Percentiles rank a stretch among this genome's conserved stretches.
Evolutionary conservation across 345 rosid genomes (phyloP).

Genomic region (Moricandia arvensis): DNA sequence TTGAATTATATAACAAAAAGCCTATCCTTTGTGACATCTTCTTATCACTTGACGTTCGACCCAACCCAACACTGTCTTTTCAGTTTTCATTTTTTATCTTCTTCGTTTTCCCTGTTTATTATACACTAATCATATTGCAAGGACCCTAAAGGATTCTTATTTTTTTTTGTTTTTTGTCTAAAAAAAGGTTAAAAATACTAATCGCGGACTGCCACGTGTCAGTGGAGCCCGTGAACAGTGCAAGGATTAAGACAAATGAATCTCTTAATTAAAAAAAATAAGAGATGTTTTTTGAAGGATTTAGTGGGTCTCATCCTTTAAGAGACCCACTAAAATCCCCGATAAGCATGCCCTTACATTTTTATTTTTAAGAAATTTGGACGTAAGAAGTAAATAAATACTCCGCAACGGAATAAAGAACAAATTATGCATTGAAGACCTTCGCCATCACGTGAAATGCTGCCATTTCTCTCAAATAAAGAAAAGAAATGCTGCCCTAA

Average conservation of each 20-base stretch:
- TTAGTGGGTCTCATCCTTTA: too few relatives aligned
- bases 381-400: conserved; percentile 1
- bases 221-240: too few relatives aligned
- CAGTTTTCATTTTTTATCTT: conserved; percentile 4
- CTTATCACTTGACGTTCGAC: conserved; percentile 35
- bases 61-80: conserved; percentile 39
- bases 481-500: not conserved
- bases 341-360: too few relatives aligned
- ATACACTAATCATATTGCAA: too few relatives aligned
- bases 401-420: conserved; percentile 10
- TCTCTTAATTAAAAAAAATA: too few relatives aligned
- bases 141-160: too few relatives aligned
- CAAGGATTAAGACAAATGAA: too few relatives aligned
- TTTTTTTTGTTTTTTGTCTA: too few relatives aligned
- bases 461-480: not conserved
- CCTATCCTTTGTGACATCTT: conserved; percentile 35
- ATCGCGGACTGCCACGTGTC: too few relatives aligned
- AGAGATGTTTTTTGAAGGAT: too few relatives aligned
- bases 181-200: too few relatives aligned
- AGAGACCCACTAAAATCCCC: too few relatives aligned
- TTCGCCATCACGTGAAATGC: conserved; percentile 26
- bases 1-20: conserved; percentile 33
- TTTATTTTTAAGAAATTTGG: not conserved
- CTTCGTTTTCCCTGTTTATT: not conserved
- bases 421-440: conserved; percentile 1